Percentiles rank a stretch among this genome's conserved stretches.
Conservation (phyloP, 495 filamentous ascomycete genomes). For the Neurospora africana region DNA sequence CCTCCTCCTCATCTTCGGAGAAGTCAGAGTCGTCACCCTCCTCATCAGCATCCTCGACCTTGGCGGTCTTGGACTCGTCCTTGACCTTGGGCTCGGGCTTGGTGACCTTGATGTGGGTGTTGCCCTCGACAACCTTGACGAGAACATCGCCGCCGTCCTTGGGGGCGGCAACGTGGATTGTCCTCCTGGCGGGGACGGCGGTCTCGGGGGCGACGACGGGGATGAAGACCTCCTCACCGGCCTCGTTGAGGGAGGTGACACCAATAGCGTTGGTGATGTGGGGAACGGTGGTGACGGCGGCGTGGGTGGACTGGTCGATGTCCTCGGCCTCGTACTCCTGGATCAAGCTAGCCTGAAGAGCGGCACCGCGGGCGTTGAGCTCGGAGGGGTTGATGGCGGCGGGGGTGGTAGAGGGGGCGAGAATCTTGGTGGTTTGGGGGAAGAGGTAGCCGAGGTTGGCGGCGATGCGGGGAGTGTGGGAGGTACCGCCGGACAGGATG, state of each 20-base stretch:
- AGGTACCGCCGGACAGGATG: constrained; percentile 82
- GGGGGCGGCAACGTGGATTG: constrained; percentile 61
- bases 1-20: constrained; percentile 67
- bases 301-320: constrained; percentile 91
- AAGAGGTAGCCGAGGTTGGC: constrained; percentile 64
- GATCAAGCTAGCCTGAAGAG: constrained; percentile 88
- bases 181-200: constrained; percentile 76
- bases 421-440: constrained; percentile 64
- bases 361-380: constrained; percentile 78
- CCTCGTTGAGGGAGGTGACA: constrained; percentile 60
- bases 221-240: constrained; percentile 55
- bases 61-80: constrained; percentile 28
- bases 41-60: constrained; percentile 36
- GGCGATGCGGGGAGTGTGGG: constrained; percentile 90
- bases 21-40: constrained; percentile 47
- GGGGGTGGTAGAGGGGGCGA: constrained; percentile 67
- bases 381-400: constrained; percentile 89
- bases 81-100: constrained; percentile 71
- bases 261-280: constrained; percentile 84
- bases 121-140: constrained; percentile 76
- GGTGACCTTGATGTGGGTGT: constrained; percentile 78
- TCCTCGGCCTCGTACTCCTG: constrained; percentile 86
- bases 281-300: constrained; percentile 84
- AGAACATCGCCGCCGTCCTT: constrained; percentile 76
- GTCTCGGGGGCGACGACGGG: constrained; percentile 76